A percentile compares a stretch with the other conserved stretches of the same genome.
Conservation (phyloP, 352 stramenopile species). For the Globisporangium ultimum region DNA sequence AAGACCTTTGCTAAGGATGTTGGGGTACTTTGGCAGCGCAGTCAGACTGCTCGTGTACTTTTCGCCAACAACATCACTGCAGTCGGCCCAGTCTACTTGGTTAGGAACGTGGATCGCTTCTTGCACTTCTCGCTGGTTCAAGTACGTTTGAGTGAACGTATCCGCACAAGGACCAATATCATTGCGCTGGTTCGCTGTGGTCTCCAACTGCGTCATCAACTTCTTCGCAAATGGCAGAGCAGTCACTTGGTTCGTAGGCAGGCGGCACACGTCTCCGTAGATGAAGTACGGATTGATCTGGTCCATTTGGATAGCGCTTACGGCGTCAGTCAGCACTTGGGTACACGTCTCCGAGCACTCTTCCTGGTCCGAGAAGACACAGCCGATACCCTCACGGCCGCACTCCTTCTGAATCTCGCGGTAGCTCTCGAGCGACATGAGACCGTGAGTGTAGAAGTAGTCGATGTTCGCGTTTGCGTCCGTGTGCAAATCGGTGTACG, state of each 20-base stretch:
- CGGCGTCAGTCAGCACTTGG: conserved; percentile 35
- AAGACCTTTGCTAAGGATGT: conserved; percentile 39
- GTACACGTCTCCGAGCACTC: conserved; percentile 41
- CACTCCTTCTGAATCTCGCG: conserved; percentile 46
- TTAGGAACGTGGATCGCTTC: conserved; percentile 39
- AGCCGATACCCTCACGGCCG: conserved; percentile 29
- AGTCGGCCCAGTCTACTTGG: conserved; percentile 52
- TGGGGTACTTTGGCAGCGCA: conserved; percentile 58
- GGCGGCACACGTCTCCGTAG: conserved; percentile 64
- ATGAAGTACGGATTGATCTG: conserved; percentile 69
- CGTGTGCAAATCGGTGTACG: conserved; percentile 48
- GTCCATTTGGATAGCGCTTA: conserved; percentile 34
- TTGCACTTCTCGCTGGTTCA: conserved; percentile 55
- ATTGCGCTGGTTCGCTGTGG: conserved; percentile 26
- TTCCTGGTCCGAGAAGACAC: conserved; percentile 37
- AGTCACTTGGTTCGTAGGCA: conserved; percentile 46
- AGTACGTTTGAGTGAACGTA: conserved; percentile 53
- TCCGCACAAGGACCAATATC: conserved; percentile 57
- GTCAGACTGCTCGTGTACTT: neutral
- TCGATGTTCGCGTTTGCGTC: conserved; percentile 63
- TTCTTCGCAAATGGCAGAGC: conserved; percentile 36
- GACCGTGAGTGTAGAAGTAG: conserved; percentile 81
- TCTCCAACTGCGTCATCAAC: conserved; percentile 19
- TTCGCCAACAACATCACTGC: conserved; percentile 7
- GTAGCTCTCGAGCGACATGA: conserved; percentile 72